Conservation (phyloP, 495 filamentous ascomycete genomes). For the Penicillium longicatenatum region DNA sequence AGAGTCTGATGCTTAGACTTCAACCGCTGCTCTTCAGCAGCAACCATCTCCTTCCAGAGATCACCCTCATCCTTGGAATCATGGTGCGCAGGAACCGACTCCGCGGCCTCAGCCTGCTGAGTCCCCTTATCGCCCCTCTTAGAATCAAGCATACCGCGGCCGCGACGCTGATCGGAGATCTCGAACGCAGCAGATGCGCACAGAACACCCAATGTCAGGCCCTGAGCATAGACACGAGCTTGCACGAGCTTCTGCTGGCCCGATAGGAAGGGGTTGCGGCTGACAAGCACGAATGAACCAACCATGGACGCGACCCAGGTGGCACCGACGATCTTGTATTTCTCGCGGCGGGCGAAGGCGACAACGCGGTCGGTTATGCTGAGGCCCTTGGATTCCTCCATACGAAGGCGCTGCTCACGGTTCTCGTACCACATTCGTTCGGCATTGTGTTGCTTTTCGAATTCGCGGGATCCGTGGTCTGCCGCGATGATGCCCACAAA, state of each 20-base stretch:
- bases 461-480: conserved; percentile 74
- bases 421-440: conserved; percentile 66
- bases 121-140: conserved; percentile 67
- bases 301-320: conserved; percentile 86
- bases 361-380: conserved; percentile 55
- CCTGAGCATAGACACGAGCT: conserved; percentile 97
- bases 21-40: conserved; percentile 69
- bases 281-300: conserved; percentile 72
- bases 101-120: conserved; percentile 46
- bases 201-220: conserved; percentile 84
- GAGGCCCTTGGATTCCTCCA: conserved; percentile 51
- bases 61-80: conserved; percentile 70
- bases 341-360: conserved; percentile 71
- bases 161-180: conserved; percentile 75
- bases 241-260: conserved; percentile 91
- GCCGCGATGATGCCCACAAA: conserved; percentile 85
- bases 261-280: conserved; percentile 73
- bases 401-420: conserved; percentile 53
- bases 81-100: conserved; percentile 73
- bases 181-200: conserved; percentile 88
- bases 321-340: conserved; percentile 84
- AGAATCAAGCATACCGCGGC: conserved; percentile 56
- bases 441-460: conserved; percentile 69
- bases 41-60: conserved; percentile 89
- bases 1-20: conserved; percentile 56